Conservation (phyloP, 2,329 filamentous ascomycete species). For the Madurella mycetomatis region DNA sequence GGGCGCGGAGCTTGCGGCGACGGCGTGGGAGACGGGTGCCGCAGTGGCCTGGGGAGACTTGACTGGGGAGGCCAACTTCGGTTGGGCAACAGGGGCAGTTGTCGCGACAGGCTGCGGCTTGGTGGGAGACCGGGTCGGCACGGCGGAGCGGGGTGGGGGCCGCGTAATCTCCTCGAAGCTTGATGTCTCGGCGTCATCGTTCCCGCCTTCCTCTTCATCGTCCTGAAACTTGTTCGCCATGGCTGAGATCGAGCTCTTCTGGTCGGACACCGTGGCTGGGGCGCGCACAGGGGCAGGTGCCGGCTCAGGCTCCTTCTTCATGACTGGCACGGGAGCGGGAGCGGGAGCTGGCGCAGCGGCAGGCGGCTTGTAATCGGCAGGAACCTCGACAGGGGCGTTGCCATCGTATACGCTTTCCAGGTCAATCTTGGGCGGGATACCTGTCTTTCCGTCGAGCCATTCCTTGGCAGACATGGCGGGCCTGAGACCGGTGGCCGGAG, state of each 20-base stretch:
- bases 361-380: constrained; percentile 62
- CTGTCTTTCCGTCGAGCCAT: constrained; percentile 84
- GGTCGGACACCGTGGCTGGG: constrained; percentile 72
- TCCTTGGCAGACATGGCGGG: constrained; percentile 75
- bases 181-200: constrained; percentile 59
- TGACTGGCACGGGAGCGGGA: constrained; percentile 42
- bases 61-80: constrained; percentile 43
- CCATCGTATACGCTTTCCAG: constrained; percentile 90
- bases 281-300: constrained; percentile 46
- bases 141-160: constrained; percentile 57
- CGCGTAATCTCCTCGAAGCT: constrained; percentile 85
- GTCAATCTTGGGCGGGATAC: constrained; percentile 83
- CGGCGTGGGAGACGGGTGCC: constrained; percentile 36
- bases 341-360: constrained; percentile 40
- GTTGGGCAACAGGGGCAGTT: constrained; percentile 28
- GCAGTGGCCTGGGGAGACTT: constrained; percentile 33
- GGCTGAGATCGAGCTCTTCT: constrained; percentile 79
- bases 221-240: constrained; percentile 86
- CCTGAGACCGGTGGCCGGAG: constrained; percentile 74
- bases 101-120: constrained; percentile 13
- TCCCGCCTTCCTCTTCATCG: constrained; percentile 54
- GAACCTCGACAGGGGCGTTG: constrained; percentile 70
- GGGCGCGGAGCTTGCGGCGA: constrained; percentile 28
- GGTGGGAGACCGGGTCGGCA: constrained; percentile 29
- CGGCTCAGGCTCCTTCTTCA: constrained; percentile 53